Percentiles rank a stretch among this genome's conserved stretches.
These are phyloP conservation scores for Fomitopsis pinicola DNA, from an alignment of 1,284 basidiomycete species.

Conservation along the genomic window DNA sequence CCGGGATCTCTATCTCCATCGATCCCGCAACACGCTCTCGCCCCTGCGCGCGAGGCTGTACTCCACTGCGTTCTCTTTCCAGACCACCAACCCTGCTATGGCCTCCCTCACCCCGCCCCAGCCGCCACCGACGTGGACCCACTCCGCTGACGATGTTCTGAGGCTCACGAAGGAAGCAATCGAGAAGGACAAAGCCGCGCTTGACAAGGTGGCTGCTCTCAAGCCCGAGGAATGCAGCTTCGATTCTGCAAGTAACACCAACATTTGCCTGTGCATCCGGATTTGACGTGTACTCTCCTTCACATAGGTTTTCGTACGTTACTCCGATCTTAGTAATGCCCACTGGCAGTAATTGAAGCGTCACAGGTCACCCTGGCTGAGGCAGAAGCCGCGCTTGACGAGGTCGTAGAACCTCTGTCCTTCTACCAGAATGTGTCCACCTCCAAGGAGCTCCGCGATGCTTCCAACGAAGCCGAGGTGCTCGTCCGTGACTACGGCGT, in stretches of 20 bases:
- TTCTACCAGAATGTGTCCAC: constrained; percentile 82
- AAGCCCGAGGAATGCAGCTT: constrained; percentile 53
- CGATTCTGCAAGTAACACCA: constrained; percentile 41
- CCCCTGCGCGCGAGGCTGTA: constrained; percentile 2
- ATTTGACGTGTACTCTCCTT: not conserved
- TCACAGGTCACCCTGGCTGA: constrained; percentile 29
- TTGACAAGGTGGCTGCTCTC: constrained; percentile 63
- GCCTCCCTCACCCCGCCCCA: constrained; percentile 59
- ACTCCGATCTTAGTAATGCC: not conserved
- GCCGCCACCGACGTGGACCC: constrained; percentile 63
- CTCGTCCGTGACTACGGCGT: constrained; percentile 63
- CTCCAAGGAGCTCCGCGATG: constrained; percentile 67
- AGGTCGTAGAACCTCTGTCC: constrained; percentile 50
- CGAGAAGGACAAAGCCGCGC: constrained; percentile 46
- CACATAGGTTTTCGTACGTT: constrained; percentile 17
- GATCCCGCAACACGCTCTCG: constrained; percentile 15
- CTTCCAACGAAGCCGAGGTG: constrained; percentile 69
- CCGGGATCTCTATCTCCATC: constrained; percentile 8
- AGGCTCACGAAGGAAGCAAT: constrained; percentile 58
- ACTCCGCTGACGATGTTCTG: constrained; percentile 58
- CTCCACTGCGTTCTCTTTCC: constrained; percentile 14
- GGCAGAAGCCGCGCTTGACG: constrained; percentile 52
- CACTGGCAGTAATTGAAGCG: not conserved
- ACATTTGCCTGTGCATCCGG: not conserved
- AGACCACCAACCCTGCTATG: constrained; percentile 31